These are phyloP conservation scores for Bothriochloa decipiens DNA, from an alignment of 176 grass and related monocot species.

Conservation along the genomic window DNA sequence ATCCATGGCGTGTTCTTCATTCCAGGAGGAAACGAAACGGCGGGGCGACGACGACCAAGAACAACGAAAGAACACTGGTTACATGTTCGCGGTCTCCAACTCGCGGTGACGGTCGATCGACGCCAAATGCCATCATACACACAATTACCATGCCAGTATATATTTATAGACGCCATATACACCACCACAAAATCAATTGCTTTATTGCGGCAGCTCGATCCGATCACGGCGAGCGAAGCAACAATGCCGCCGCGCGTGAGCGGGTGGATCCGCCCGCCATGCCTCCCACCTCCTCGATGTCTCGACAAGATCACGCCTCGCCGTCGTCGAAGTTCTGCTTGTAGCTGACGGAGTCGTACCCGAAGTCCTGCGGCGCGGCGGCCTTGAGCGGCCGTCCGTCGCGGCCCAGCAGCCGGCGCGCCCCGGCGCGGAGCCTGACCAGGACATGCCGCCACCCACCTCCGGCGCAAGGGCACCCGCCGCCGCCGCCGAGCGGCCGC, in stretches of 20 bases:
- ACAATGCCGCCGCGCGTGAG: neutral
- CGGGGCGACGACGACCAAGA: neutral
- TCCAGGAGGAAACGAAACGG: neutral
- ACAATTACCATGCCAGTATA: neutral
- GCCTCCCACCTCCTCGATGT: neutral
- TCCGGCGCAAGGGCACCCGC: slow-evolving; percentile 31
- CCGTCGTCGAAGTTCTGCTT: slow-evolving; percentile 84
- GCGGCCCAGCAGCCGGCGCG: slow-evolving; percentile 63
- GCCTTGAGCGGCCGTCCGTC: slow-evolving; percentile 52
- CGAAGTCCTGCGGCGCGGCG: slow-evolving; percentile 57
- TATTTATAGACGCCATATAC: neutral
- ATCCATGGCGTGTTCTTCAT: slow-evolving; percentile 13
- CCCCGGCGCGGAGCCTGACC: slow-evolving; percentile 72
- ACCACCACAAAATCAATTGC: slow-evolving; percentile 20
- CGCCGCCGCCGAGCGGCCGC: slow-evolving; percentile 38
- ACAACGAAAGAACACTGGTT: neutral
- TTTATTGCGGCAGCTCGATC: slow-evolving; percentile 40
- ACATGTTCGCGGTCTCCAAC: slow-evolving; percentile 1
- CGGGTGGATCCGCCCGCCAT: neutral
- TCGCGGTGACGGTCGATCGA: neutral
- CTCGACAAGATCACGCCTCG: neutral
- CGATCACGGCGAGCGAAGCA: neutral
- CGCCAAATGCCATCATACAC: neutral
- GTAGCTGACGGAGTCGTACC: slow-evolving; percentile 91
- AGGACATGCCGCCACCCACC: slow-evolving; percentile 56